Evolutionary conservation across 139 green algal species (phyloP), one percentile per base, ranked within the genome.

Genomic region (Trebouxia sp.): DNA sequence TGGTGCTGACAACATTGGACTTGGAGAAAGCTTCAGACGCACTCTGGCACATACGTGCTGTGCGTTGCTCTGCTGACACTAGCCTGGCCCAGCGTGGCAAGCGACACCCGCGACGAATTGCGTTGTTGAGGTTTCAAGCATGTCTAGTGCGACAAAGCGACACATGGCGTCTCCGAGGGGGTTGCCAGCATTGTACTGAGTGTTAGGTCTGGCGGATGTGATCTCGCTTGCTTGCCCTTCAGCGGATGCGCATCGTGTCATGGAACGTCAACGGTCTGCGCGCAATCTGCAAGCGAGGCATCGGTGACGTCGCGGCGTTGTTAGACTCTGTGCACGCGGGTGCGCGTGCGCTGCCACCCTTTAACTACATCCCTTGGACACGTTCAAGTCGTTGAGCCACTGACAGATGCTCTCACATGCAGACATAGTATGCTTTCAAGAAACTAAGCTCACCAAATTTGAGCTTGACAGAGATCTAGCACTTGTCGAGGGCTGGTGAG

Each of bases 401-500:
- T 77, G 41, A 65, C 35, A 3, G 45, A 3, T 10, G 5, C 2
- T 56, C 5, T 69, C 9, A 12, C 38, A 6, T 66, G 78, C 78
- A 83, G 85, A 88, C 12, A 83, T 91, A 1, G 17, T 91, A 8
- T 88, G 82, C 69, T 77, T 92, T 15, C 88, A 94, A 74, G 90
- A 94, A 42, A 90, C 85, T 20, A 94, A 94, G 62, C 45, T 91
- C 0, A 78, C 45, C 43, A 77, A 67, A 17, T 26, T 10, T 7
- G 87, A 92, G 26, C 80, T 92, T 1, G 35, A 80, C 20, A 45
- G 75, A 6, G 87, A 91, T 15, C 70, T 94, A 17, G 88, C 85
- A 22, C 26, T 92, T 28, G 79, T 80, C 8, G 84, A 90, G 6
- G 88, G 87, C n/a, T 93, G 90, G 89, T 93, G 74, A 35, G 85